Evolutionary conservation across 2,329 filamentous ascomycete genomes (phyloP), one percentile per base, ranked within the genome.

Genomic region (Aphanocladium album): DNA sequence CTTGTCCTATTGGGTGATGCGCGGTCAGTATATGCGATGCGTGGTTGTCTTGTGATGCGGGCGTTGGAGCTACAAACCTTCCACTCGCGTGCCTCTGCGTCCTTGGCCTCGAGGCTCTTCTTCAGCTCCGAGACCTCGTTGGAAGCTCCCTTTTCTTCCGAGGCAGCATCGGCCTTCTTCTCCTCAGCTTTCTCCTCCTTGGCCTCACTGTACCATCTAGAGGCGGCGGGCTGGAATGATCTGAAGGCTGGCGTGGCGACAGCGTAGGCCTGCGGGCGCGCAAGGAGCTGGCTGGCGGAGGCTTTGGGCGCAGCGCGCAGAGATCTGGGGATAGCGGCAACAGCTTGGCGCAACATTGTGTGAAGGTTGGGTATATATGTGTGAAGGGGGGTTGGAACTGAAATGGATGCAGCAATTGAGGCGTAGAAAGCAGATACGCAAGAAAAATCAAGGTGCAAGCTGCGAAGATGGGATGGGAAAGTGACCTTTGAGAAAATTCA

Each of bases 1-100:
- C 80, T 92, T 95, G 79, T 98, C 95, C 95, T 98, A 62, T 52
- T 45, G 23, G 33, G 19, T 19, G 17, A 39, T 6, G 12, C 35
- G 51, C 50, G 25, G 27, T 35, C 45, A 51, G 51, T 53, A 49
- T n/a, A 27, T 8, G 21, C 21, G 23, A n/a, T 35, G 30, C 21
- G 4, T 2, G 2, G 16, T 17, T 7, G 17, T 39, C 37, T 17
- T 19, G 30, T 41, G 14, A 35, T 16, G 2, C 12, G 17, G 51
- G 8, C 41, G 46, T 39, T 37, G 21, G 50, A 39, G 53, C 45
- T 57, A 72, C 81, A 51, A 68, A 96, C 93, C 87, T 97, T 98
- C 76, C 96, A 83, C 53, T 97, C 92, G 64, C 89, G 73, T 54
- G 73, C 77, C 68, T 83, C 80, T 65, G 77, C 76, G 35, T 81